Conservation (phyloP, 176 grass and related monocot genomes). For the Bonia amplexicaulis region DNA sequence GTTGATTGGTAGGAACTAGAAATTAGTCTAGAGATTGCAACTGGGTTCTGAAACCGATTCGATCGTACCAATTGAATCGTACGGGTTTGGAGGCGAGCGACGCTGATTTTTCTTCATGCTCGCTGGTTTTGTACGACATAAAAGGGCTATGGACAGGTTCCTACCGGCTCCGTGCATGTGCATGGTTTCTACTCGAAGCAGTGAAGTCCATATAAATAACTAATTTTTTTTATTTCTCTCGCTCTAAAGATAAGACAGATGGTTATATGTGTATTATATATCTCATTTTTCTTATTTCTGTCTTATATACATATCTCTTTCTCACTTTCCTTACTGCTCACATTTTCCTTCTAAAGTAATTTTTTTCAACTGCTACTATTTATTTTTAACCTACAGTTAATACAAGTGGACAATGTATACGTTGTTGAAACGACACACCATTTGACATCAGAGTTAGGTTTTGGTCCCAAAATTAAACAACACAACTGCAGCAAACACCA, state of each 20-base stretch:
- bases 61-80: background rate
- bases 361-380: no score
- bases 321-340: no score
- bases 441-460: constrained; percentile 5
- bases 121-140: background rate
- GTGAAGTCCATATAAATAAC: no score
- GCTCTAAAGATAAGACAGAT: no score
- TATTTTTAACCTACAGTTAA: no score
- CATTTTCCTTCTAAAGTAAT: no score
- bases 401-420: background rate
- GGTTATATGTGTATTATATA: no score
- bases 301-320: no score
- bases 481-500: background rate
- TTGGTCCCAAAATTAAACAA: background rate
- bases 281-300: no score
- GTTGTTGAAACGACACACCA: background rate
- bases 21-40: background rate
- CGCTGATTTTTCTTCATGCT: background rate
- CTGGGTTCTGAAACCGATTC: background rate
- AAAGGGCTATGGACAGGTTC: background rate
- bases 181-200: no score
- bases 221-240: no score
- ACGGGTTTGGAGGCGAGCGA: background rate
- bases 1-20: background rate
- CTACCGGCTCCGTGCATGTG: no score